These are phyloP conservation scores for Penicillium paradoxum DNA, from an alignment of 495 filamentous ascomycete species.

Conservation along the genomic window DNA sequence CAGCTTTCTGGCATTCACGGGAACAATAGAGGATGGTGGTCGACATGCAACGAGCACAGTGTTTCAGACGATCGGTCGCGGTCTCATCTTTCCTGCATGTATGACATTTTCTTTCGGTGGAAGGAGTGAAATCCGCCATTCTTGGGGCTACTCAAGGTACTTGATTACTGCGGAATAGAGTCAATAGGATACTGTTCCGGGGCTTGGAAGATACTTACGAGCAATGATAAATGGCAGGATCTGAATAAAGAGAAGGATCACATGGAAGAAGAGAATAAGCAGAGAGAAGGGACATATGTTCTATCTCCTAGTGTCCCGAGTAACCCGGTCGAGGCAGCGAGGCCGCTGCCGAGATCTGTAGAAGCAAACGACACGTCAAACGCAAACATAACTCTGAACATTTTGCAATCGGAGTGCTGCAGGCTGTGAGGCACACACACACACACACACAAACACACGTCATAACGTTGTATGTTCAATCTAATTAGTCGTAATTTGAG, in stretches of 20 bases:
- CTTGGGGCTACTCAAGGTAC: neutral
- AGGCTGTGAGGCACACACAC: too few relatives aligned
- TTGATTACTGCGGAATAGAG: neutral
- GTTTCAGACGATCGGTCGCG: neutral
- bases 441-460: too few relatives aligned
- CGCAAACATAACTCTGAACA: too few relatives aligned
- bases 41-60: neutral
- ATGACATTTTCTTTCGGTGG: neutral
- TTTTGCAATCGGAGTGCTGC: too few relatives aligned
- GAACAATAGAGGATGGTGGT: neutral
- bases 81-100: neutral
- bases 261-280: neutral
- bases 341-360: neutral
- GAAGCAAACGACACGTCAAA: too few relatives aligned
- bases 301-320: too few relatives aligned
- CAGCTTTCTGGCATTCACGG: neutral
- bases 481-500: too few relatives aligned
- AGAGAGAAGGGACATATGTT: neutral
- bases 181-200: neutral
- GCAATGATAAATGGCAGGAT: neutral
- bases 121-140: neutral
- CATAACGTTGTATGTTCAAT: too few relatives aligned
- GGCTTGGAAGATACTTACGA: neutral
- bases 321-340: neutral
- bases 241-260: neutral